Percentiles rank a stretch among this genome's conserved stretches.
phyloP scores from a whole-genome alignment of 1,284 basidiomycete genomes.

The Boletus mariae region DNA sequence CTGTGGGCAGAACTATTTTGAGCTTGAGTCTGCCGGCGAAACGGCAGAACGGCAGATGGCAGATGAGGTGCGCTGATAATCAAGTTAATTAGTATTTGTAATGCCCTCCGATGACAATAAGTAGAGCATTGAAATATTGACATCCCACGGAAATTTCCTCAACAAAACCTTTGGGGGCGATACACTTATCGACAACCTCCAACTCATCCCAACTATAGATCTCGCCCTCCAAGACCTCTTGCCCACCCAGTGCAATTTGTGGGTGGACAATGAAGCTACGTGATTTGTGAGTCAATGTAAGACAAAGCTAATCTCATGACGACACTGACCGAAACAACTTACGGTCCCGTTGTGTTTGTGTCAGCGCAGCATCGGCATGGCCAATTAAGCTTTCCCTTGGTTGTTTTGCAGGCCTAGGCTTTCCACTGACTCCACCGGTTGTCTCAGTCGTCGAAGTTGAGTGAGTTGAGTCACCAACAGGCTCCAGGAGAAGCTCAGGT shows the following conservation, averaged over 20 bases:
- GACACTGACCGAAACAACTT: background rate
- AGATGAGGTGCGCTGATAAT: too few species aligned
- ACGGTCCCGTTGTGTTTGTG: background rate
- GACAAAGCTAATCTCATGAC: too few species aligned
- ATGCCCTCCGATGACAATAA: background rate
- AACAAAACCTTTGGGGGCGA: background rate
- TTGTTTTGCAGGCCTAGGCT: background rate
- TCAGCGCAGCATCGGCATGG: background rate
- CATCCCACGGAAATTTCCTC: background rate
- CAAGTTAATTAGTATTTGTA: background rate
- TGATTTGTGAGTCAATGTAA: background rate
- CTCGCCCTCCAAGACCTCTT: background rate
- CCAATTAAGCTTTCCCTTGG: background rate
- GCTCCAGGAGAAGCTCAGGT: background rate
- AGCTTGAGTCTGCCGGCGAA: too few species aligned
- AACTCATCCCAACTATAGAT: background rate
- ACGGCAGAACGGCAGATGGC: too few species aligned
- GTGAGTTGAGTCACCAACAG: background rate
- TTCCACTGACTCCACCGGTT: background rate
- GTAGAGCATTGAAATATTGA: background rate
- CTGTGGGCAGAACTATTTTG: too few species aligned
- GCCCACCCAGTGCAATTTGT: background rate
- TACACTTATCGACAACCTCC: background rate
- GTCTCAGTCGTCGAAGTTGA: background rate
- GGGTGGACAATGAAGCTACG: background rate